Evolutionary conservation across 768 basidiomycete genomes (phyloP).

Genomic region (Mycena latifolia): DNA sequence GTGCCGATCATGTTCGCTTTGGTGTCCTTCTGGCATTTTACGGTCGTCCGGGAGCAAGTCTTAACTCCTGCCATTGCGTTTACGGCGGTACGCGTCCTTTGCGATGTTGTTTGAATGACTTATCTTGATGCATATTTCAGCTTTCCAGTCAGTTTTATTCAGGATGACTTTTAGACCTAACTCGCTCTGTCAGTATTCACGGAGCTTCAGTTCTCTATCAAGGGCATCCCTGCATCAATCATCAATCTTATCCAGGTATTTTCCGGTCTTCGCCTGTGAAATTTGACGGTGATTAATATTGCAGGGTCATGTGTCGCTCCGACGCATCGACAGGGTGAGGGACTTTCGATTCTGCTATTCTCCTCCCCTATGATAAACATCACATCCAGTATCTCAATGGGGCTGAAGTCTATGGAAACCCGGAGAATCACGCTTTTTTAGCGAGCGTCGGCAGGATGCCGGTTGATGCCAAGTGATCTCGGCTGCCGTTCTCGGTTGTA

Average conservation of each 20-base stretch:
- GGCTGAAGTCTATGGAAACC: no score
- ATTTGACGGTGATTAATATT: constrained; percentile 68
- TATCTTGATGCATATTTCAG: background rate
- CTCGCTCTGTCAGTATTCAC: constrained; percentile 72
- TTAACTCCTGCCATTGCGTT: constrained; percentile 76
- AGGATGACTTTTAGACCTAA: constrained; percentile 52
- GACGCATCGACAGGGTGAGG: constrained; percentile 17
- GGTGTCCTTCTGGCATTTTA: constrained; percentile 55
- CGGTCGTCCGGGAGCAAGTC: constrained; percentile 63
- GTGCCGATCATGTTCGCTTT: constrained; percentile 48
- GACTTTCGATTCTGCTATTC: background rate
- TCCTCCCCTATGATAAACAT: background rate
- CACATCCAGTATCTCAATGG: constrained; percentile 61
- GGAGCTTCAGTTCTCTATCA: constrained; percentile 73
- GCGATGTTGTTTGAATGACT: constrained; percentile 60
- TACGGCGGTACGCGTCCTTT: constrained; percentile 46
- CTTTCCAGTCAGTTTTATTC: background rate
- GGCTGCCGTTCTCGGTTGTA: no score
- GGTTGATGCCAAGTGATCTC: no score
- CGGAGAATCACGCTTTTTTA: no score
- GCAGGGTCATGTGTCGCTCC: constrained; percentile 12
- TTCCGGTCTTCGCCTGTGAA: constrained; percentile 66
- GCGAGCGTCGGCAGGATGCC: no score
- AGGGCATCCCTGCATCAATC: constrained; percentile 73
- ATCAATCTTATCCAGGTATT: constrained; percentile 76